Percentiles rank a stretch among this genome's conserved stretches.
phyloP scores from a whole-genome alignment of 495 filamentous ascomycete species.

The Talaromyces thailandensis region DNA sequence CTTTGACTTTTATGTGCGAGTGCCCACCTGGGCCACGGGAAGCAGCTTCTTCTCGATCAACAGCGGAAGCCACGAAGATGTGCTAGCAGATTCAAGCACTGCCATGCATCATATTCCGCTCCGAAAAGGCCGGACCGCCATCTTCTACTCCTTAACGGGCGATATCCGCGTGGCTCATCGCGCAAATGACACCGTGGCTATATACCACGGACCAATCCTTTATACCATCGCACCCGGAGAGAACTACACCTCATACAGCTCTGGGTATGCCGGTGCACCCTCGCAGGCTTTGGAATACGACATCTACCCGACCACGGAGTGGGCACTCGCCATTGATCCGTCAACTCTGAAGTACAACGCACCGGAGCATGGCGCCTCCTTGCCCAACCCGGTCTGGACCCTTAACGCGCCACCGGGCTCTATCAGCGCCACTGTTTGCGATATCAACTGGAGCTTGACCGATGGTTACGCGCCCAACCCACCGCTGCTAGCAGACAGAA shows the following conservation, averaged over 20 bases:
- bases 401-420: constrained; percentile 37
- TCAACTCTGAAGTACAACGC: constrained; percentile 11
- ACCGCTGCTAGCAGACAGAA: constrained; percentile 23
- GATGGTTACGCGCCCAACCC: constrained; percentile 37
- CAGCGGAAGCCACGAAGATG: not conserved
- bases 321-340: constrained; percentile 17
- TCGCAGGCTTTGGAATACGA: constrained; percentile 7
- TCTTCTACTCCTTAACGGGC: constrained; percentile 16
- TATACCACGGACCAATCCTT: constrained; percentile 45
- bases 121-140: constrained; percentile 11
- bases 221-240: constrained; percentile 41
- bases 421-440: constrained; percentile 41
- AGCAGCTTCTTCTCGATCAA: constrained; percentile 13
- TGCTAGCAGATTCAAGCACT: constrained; percentile 14
- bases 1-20: constrained; percentile 41
- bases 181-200: constrained; percentile 44
- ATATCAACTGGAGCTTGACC: constrained; percentile 44
- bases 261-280: constrained; percentile 12
- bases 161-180: constrained; percentile 22
- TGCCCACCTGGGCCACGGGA: constrained; percentile 37
- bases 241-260: constrained; percentile 15
- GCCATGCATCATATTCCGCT: constrained; percentile 16
- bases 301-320: constrained; percentile 7
- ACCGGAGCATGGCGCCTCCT: constrained; percentile 4
- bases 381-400: constrained; percentile 40